These are phyloP conservation scores for Colletotrichum siamense DNA, from an alignment of 2,329 filamentous ascomycete species.

Conservation along the genomic window DNA sequence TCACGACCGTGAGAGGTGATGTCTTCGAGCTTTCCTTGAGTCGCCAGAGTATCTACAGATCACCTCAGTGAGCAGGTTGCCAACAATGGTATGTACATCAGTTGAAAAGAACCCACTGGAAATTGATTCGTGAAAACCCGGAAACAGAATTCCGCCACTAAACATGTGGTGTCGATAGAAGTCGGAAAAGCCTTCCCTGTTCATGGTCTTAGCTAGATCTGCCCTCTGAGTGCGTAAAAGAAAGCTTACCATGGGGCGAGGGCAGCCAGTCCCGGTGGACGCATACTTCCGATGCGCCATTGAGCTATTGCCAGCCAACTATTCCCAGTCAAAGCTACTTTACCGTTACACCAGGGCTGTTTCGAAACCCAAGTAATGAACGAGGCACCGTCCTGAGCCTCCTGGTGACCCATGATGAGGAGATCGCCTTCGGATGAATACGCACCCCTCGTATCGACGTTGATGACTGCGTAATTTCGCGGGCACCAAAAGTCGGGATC, in stretches of 20 bases:
- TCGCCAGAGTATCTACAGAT: neutral
- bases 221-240: neutral
- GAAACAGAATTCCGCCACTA: neutral
- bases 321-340: neutral
- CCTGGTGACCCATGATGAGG: neutral
- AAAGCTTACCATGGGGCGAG: neutral
- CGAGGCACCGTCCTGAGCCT: neutral
- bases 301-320: neutral
- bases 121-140: neutral
- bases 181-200: neutral
- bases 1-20: neutral
- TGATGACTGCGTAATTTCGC: neutral
- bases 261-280: neutral
- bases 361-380: neutral
- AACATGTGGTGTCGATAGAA: neutral
- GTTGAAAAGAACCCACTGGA: neutral
- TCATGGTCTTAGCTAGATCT: neutral
- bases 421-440: neutral
- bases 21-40: neutral
- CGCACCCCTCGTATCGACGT: neutral
- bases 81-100: fast-evolving
- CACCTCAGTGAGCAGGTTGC: fast-evolving
- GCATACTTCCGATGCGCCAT: neutral
- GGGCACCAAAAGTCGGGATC: neutral
- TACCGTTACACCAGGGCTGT: neutral